Conservation (phyloP, 345 rosid species). For the Acer saccharum region DNA sequence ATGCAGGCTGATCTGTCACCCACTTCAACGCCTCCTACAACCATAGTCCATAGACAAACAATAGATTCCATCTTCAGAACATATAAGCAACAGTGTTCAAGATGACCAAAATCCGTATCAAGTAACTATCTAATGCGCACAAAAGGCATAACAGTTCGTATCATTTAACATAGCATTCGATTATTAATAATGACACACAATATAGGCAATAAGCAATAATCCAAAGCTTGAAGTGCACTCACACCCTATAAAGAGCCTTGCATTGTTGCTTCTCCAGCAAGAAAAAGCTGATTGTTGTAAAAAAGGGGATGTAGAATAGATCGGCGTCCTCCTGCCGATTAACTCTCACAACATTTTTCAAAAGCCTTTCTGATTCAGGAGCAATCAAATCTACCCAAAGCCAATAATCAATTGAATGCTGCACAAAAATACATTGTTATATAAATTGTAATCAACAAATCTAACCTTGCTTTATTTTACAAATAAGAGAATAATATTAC, state of each 20-base stretch:
- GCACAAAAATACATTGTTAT: constrained; percentile 21
- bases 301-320: constrained; percentile 83
- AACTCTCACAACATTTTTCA: constrained; percentile 85
- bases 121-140: too few species aligned
- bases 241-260: constrained; percentile 99
- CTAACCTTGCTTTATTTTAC: too few species aligned
- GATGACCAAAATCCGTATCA: too few species aligned
- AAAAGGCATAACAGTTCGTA: neutral
- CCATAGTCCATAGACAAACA: constrained; percentile 1
- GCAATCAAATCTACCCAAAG: constrained; percentile 92
- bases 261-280: constrained; percentile 91
- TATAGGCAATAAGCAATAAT: neutral
- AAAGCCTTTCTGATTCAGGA: constrained; percentile 69
- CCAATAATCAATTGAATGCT: constrained; percentile 98
- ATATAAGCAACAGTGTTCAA: neutral
- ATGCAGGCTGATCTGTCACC: constrained; percentile 98
- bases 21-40: constrained; percentile 88
- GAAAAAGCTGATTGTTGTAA: constrained; percentile 92
- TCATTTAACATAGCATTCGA: neutral
- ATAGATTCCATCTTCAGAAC: neutral
- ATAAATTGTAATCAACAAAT: neutral
- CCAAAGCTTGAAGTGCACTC: constrained; percentile 60
- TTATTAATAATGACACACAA: neutral
- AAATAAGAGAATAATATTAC: constrained; percentile 22
- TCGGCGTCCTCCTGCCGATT: constrained; percentile 79